phyloP scores from a whole-genome alignment of 352 stramenopile genomes.

The Halophytophthora polymorphica region DNA sequence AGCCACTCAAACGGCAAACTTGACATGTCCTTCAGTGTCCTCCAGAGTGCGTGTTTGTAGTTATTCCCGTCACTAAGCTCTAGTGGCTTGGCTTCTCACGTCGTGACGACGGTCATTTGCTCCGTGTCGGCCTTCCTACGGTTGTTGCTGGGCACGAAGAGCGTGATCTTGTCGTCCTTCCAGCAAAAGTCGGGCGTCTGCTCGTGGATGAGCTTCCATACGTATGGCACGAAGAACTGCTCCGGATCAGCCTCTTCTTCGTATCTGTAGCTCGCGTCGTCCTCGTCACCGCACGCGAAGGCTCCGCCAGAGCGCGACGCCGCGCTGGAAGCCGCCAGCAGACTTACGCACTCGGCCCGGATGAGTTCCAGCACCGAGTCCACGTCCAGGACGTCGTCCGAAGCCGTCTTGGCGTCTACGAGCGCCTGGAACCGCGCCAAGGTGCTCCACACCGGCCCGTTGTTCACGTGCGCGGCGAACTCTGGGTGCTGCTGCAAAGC shows the following conservation, averaged over 20 bases:
- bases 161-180: slow-evolving; percentile 79
- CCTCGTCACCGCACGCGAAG: slow-evolving; percentile 24
- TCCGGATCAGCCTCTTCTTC: slow-evolving; percentile 69
- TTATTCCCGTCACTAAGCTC: too few species aligned
- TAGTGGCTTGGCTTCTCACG: slow-evolving; percentile 7
- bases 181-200: slow-evolving; percentile 77
- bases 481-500: slow-evolving; percentile 54
- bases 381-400: slow-evolving; percentile 54
- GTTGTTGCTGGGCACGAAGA: slow-evolving; percentile 45
- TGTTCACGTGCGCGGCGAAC: slow-evolving; percentile 57
- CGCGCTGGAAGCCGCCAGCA: slow-evolving; percentile 48
- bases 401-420: slow-evolving; percentile 59
- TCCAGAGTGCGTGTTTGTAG: too few species aligned
- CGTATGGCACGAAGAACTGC: slow-evolving; percentile 78
- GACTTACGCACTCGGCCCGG: slow-evolving; percentile 59
- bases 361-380: slow-evolving; percentile 67
- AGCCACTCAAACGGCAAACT: not conserved
- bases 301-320: slow-evolving; percentile 7
- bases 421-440: slow-evolving; percentile 58
- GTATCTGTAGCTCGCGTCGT: slow-evolving; percentile 78
- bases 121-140: slow-evolving; percentile 7
- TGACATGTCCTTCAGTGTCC: not conserved
- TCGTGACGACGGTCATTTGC: slow-evolving; percentile 14
- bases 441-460: slow-evolving; percentile 60
- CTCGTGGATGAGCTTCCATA: slow-evolving; percentile 74